Conservation (phyloP, 495 filamentous ascomycete genomes). For the Trichocladium antarcticum region DNA sequence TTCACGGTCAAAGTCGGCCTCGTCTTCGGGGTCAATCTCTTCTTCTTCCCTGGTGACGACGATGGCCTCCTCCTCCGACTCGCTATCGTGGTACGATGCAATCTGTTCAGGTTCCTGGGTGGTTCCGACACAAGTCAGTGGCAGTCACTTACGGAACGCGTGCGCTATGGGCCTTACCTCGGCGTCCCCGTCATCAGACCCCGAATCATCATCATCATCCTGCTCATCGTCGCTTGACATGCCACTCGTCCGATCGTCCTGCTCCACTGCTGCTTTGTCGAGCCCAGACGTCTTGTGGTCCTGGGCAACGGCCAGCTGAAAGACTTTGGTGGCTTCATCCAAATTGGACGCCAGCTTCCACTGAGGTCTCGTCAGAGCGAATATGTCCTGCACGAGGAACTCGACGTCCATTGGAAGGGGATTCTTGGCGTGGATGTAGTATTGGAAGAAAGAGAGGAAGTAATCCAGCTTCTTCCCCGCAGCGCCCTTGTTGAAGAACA, state of each 20-base stretch:
- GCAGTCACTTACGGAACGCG: not conserved
- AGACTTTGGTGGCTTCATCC: conserved; percentile 73
- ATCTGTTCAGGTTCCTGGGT: conserved; percentile 34
- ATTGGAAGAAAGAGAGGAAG: conserved; percentile 95
- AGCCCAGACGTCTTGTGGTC: conserved; percentile 71
- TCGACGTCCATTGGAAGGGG: conserved; percentile 93
- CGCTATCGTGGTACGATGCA: conserved; percentile 41
- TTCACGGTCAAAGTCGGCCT: conserved; percentile 96
- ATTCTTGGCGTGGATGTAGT: conserved; percentile 92
- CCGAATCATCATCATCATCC: conserved; percentile 32
- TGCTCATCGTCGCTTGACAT: conserved; percentile 52
- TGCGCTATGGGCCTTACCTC: conserved; percentile 26
- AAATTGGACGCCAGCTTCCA: conserved; percentile 76
- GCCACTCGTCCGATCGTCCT: conserved; percentile 56
- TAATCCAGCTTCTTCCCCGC: conserved; percentile 97
- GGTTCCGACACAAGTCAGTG: conserved; percentile 2
- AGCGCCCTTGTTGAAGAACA: conserved; percentile 87
- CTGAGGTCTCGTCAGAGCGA: conserved; percentile 68
- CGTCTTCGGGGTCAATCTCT: conserved; percentile 82
- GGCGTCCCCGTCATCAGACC: conserved; percentile 37
- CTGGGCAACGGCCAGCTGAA: conserved; percentile 76
- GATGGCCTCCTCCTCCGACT: conserved; percentile 74
- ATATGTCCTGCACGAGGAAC: conserved; percentile 92
- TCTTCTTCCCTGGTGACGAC: conserved; percentile 83
- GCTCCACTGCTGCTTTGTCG: conserved; percentile 50